Evolutionary conservation across 1,284 basidiomycete genomes (phyloP).

Genomic region (Xerocomus minutiporus): DNA sequence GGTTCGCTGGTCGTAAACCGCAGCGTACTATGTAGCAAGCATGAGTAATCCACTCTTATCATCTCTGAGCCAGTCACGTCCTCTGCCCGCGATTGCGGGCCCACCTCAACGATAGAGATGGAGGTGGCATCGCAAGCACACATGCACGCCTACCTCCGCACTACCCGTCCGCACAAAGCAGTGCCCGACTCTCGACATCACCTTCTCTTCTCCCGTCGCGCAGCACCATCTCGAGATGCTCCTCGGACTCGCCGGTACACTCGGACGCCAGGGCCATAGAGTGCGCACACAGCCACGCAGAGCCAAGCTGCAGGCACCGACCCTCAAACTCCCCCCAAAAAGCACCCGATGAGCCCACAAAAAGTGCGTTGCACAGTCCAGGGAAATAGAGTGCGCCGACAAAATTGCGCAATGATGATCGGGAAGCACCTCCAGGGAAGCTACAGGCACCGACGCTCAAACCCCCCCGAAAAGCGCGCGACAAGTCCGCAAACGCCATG

Average conservation of each 20-base stretch:
- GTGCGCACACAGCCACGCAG: neutral
- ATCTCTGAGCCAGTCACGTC: too few relatives aligned
- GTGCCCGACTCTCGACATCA: neutral
- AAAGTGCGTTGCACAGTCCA: too few relatives aligned
- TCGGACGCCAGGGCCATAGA: neutral
- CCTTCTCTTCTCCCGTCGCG: neutral
- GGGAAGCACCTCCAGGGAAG: too few relatives aligned
- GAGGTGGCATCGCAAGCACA: neutral
- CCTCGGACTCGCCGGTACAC: neutral
- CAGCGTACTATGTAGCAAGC: constrained; percentile 25
- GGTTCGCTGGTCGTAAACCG: constrained; percentile 30
- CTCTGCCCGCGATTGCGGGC: neutral
- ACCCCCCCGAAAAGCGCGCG: too few relatives aligned
- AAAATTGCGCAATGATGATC: too few relatives aligned
- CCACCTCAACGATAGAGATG: neutral
- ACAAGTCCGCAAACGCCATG: neutral
- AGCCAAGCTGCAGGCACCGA: neutral
- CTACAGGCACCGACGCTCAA: neutral
- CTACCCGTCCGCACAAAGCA: too few relatives aligned
- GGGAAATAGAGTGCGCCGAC: too few relatives aligned
- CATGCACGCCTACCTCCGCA: too few relatives aligned
- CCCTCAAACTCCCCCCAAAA: too few relatives aligned
- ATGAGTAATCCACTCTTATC: too few relatives aligned
- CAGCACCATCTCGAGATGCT: neutral
- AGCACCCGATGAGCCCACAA: too few relatives aligned